Evolutionary conservation across 2,329 filamentous ascomycete genomes (phyloP), one percentile per base, ranked within the genome.

Genomic region (Ascochyta rabiei): DNA sequence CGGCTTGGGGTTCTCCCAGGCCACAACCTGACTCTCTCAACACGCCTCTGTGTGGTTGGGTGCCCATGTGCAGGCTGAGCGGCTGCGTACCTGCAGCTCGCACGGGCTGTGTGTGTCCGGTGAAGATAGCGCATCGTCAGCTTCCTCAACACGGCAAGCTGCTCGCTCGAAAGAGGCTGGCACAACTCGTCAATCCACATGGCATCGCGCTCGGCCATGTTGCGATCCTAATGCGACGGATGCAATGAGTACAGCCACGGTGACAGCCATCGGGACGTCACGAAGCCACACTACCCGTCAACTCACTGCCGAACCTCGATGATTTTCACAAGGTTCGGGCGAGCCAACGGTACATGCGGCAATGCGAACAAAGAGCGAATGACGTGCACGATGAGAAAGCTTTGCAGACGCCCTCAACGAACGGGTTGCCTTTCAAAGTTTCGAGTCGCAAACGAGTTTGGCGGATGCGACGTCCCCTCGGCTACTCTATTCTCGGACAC

Each of bases 401-500:
- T 55, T 55, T 55, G 52, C 26, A 37, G 2, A 15, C 46, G 33
- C 35, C 41, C 41, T 46, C 35, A 26, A 23, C 33, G 41, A n/a
- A 31, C 41, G 41, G 52, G 37, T 46, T 26, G 30, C 37, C 42
- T 35, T 41, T 46, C 41, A 55, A 55, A 55, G 52, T 46, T 55
- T 50, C 41, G 40, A 24, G 19, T 49, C 35, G 46, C 35, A 42
- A 41, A 12, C 8, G 45, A 23, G 34, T 31, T 31, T 45, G 52
- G 52, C 30, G 35, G 24, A 55, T 50, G 46, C 47, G 47, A 55
- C 46, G 42, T 55, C 42, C 41, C 52, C 37, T 48, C 47, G 53
- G 48, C 53, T 56, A 51, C 39, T 48, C 48, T 56, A 56, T 56
- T 51, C 26, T 52, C n/a, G 48, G 48, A 56, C 48, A 56, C 53